A percentile compares a stretch with the other conserved stretches of the same genome.
phyloP scores from a whole-genome alignment of 2,329 filamentous ascomycete genomes.

The Massarina eburnea region DNA sequence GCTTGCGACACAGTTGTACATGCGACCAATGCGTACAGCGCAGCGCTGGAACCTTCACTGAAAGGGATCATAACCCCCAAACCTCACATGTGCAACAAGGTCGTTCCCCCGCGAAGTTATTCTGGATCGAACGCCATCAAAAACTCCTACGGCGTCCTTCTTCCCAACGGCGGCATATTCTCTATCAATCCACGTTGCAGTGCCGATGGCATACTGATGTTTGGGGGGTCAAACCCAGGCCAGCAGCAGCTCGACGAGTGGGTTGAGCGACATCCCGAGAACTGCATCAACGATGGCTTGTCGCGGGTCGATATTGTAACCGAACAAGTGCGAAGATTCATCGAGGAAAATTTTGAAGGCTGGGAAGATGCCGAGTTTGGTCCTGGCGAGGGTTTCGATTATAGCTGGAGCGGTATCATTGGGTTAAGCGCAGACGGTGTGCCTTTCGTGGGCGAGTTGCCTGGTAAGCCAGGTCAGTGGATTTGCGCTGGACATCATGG shows the following conservation, averaged over 20 bases:
- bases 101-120: conserved; percentile 20
- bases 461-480: conserved; percentile 26
- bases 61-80: conserved; percentile 27
- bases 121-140: conserved; percentile 21
- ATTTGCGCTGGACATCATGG: conserved; percentile 33
- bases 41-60: conserved; percentile 23
- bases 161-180: conserved; percentile 30
- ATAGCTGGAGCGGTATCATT: conserved; percentile 34
- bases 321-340: conserved; percentile 24
- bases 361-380: conserved; percentile 26
- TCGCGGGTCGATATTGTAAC: conserved; percentile 27
- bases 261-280: conserved; percentile 30
- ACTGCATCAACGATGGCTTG: conserved; percentile 33
- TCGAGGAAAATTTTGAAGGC: conserved; percentile 26
- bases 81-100: conserved; percentile 31
- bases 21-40: conserved; percentile 29
- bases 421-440: conserved; percentile 28
- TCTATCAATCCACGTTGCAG: conserved; percentile 38
- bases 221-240: conserved; percentile 37
- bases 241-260: conserved; percentile 33
- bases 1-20: conserved; percentile 23
- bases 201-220: conserved; percentile 34
- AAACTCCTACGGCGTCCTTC: conserved; percentile 38
- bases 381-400: conserved; percentile 32
- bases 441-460: conserved; percentile 26